Evolutionary conservation across 805 yeast species (phyloP), one percentile per base, ranked within the genome.

Genomic region (Wickerhamiella cacticola): DNA sequence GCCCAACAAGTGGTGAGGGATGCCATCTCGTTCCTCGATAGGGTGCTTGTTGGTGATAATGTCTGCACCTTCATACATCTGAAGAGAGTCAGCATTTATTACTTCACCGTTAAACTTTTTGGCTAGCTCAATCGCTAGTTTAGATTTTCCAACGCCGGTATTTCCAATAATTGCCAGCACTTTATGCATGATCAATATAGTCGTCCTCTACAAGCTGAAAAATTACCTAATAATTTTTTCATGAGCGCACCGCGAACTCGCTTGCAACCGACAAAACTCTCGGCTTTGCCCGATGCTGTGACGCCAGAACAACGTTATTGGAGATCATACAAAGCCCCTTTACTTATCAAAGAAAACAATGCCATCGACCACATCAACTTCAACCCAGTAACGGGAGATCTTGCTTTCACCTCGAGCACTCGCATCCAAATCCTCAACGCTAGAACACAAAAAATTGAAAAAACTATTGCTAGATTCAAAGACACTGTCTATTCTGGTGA

Each of bases 11-110:
- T 88, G 95, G 59, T 92, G 98, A 0, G 77, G 73, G 0, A 92
- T 59, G 0, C 86, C 89, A 5, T 71, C 68, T 31, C 95, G 68
- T 54, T 89, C 96, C 0, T 66, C 68, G 0, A 81, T 51, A 0
- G 98, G 97, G 57, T 92, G 97, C 58, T 92, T 92, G 59, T 92
- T 92, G 13, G 98, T 84, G 51, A 92, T 85, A 9, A 76, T 75
- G 12, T 82, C 85, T 1, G 78, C 65, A 0, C 76, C 79, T 34
- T 69, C 65, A 63, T 92, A 92, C 70, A 92, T 82, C 64, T 92
- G 98, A 96, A 92, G 88, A 1, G 97, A 86, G 61, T 92, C 98
- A 0, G 95, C 95, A 63, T 92, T 92, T 53, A 92, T 82, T 53
- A 92, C 72, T 60, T 92, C 97, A 18, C 97, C 97, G 59, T 79